Percentiles rank a stretch among this genome's conserved stretches.
Evolutionary conservation across 192 early-diverging fungal genomes (phyloP).

Genomic region (Entomortierella chlamydospora): DNA sequence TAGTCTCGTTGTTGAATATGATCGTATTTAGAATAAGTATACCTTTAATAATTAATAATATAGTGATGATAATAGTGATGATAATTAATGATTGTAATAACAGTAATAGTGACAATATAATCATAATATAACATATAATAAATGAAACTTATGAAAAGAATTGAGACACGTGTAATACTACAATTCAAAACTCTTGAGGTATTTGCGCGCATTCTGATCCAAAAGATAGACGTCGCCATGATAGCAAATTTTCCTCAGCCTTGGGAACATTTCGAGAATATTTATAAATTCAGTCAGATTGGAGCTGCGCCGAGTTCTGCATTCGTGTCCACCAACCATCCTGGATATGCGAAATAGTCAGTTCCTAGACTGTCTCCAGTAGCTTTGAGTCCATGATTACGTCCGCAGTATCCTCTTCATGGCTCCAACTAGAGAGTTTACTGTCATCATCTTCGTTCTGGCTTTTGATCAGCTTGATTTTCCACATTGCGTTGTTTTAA

Average conservation of each 20-base stretch:
- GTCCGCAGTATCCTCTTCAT: no score
- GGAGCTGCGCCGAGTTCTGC: background rate
- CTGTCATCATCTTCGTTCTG: no score
- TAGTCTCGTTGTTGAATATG: constrained; percentile 34
- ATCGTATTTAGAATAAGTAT: background rate
- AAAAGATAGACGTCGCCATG: constrained; percentile 8
- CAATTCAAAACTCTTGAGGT: background rate
- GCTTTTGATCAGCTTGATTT: no score
- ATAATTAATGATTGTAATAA: background rate
- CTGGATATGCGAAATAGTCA: background rate
- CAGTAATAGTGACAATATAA: background rate
- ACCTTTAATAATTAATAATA: background rate
- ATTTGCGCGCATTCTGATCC: background rate
- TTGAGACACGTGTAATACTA: constrained; percentile 20
- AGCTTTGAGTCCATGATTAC: no score
- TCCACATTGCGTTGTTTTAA: no score
- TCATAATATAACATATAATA: background rate
- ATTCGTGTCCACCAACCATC: background rate
- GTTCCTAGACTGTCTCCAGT: no score
- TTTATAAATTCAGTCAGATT: background rate
- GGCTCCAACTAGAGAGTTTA: no score
- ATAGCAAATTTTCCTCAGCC: constrained; percentile 30
- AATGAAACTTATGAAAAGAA: background rate
- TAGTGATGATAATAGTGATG: background rate
- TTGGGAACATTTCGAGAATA: constrained; percentile 12